phyloP scores from a whole-genome alignment of 2,329 filamentous ascomycete species.

The Karstenula rhodostoma region DNA sequence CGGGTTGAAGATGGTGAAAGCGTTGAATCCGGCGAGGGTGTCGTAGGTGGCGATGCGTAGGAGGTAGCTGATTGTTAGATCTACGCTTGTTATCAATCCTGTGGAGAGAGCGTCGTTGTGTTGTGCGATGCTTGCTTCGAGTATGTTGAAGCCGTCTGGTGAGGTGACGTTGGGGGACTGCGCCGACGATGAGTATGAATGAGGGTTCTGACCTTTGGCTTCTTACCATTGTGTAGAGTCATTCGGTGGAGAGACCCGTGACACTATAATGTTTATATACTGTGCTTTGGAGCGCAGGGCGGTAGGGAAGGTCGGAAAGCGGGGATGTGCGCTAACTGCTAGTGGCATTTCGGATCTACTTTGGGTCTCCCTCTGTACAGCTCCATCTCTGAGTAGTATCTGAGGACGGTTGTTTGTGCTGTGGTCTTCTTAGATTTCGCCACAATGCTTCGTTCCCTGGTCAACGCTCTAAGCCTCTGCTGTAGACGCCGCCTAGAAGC shows the following conservation, averaged over 20 bases:
- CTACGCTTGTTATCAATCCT: slow-evolving; percentile 54
- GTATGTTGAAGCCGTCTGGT: slow-evolving; percentile 38
- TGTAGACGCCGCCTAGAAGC: no score
- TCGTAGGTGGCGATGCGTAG: slow-evolving; percentile 60
- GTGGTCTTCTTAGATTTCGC: no score
- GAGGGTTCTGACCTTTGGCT: neutral
- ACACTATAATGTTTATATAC: neutral
- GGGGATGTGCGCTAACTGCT: neutral
- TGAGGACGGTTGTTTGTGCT: no score
- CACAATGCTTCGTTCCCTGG: no score
- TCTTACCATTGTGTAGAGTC: neutral
- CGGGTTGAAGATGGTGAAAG: slow-evolving; percentile 59
- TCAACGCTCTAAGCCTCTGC: no score
- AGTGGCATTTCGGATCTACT: neutral
- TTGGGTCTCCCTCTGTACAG: no score
- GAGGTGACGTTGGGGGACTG: neutral
- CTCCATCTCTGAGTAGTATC: no score
- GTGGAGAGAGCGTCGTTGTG: slow-evolving; percentile 54
- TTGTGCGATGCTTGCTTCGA: slow-evolving; percentile 59
- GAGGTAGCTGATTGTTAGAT: slow-evolving; percentile 57
- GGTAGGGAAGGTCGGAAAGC: slow-evolving; percentile 3
- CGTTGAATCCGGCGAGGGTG: slow-evolving; percentile 53
- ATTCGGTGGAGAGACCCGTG: neutral
- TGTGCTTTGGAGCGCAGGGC: neutral
- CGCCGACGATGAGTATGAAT: neutral